Percentiles rank a stretch among this genome's conserved stretches.
phyloP scores from a whole-genome alignment of 2,329 filamentous ascomycete species.

The Epichloe glyceriae region DNA sequence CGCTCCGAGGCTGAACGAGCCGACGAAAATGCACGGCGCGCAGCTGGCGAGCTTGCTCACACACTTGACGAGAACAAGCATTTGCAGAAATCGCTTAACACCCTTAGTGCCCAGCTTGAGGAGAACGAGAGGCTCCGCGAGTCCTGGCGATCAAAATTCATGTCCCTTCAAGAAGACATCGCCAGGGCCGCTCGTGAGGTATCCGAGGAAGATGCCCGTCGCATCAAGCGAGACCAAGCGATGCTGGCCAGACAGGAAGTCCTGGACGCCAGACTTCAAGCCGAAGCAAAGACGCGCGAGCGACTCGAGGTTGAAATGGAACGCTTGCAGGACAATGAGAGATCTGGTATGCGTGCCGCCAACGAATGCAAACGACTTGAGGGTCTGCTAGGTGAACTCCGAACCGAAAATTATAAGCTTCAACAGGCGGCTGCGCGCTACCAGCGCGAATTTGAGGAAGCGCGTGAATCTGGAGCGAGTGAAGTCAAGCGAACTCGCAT shows the following conservation, averaged over 20 bases:
- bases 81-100: conserved; percentile 59
- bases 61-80: conserved; percentile 53
- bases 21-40: conserved; percentile 36
- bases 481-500: conserved; percentile 73
- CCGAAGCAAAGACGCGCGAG: conserved; percentile 58
- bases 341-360: conserved; percentile 50
- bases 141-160: conserved; percentile 70
- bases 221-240: conserved; percentile 66
- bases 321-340: conserved; percentile 49
- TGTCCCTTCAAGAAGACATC: conserved; percentile 81
- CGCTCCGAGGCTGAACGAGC: conserved; percentile 47
- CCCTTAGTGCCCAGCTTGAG: conserved; percentile 64
- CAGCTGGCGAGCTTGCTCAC: conserved; percentile 35
- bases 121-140: conserved; percentile 79
- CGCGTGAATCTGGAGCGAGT: conserved; percentile 61
- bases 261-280: conserved; percentile 62
- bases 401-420: conserved; percentile 57
- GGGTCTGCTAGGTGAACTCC: conserved; percentile 39
- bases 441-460: conserved; percentile 74
- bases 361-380: conserved; percentile 50
- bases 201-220: conserved; percentile 67
- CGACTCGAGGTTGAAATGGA: conserved; percentile 54
- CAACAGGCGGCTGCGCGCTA: conserved; percentile 55
- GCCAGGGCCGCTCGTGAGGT: conserved; percentile 64
- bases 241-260: conserved; percentile 68